Base-by-base conservation (phyloP, 768 basidiomycete species). In the Tylopilus sp. region DNA sequence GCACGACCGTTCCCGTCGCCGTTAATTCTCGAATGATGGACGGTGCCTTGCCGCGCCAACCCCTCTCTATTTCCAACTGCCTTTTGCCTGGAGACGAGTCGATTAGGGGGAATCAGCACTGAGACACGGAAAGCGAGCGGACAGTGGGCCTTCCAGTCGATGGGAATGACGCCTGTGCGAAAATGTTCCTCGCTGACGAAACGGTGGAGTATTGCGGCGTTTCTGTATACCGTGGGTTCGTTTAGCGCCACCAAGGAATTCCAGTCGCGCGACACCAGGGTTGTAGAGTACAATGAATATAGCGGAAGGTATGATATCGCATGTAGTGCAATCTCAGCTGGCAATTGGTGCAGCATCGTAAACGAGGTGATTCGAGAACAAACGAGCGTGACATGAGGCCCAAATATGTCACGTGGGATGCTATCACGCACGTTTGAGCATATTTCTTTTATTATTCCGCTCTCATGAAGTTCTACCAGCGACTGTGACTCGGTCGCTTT, bases 91-190 rank as follows among this genome's bases (percentile, higher is more conserved):
- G 26, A 36, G 17, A 28, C n/a, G 41, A 49, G 31, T 40, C 24
- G 37, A 48, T 52, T 48, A 69, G 63, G 24, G 24, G 47, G 19
- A 28, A 31, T 53, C 28, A 57, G 28, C 28, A 45, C 14, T 28
- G 26, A n/a, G 26, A 45, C 31, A 54, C 40, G 2, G 33, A 44
- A 46, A 52, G 45, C 14, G 28, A 3, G 54, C 56, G 50, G 53
- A 90, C 88, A 89, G 44, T 85, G 77, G 16, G 73, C 71, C 57
- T 79, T 82, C 87, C 87, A 90, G 49, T 66, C 63, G 0, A 54
- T 48, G 4, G 78, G 75, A 17, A 72, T 74, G 0, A 63, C 53
- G 4, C 37, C 55, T 24, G 59, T 58, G 9, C 72, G 67, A 29
- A 77, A 66, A 17, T 70, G 60, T 24, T 56, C 58, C 6, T 70